Evolutionary conservation across 768 basidiomycete species (phyloP).

Genomic region (Mycena chlorophos): DNA sequence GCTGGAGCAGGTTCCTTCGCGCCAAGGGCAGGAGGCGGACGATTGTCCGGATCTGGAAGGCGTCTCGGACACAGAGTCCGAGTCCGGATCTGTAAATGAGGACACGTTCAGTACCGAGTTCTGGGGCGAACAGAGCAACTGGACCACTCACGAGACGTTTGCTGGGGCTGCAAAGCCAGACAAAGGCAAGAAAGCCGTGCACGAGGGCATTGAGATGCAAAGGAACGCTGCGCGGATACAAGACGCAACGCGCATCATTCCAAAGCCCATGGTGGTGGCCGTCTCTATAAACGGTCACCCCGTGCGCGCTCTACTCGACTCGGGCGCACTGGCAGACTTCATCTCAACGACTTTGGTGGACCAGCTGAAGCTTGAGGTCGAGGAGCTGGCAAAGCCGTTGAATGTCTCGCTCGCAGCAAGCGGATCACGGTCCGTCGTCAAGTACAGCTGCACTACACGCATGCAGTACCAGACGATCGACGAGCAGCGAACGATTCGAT

Average conservation of each 20-base stretch:
- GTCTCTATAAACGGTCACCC: constrained; percentile 29
- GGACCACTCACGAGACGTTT: not conserved
- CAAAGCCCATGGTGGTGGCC: constrained; percentile 26
- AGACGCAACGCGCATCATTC: constrained; percentile 16
- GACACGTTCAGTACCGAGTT: too few relatives aligned
- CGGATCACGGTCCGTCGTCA: constrained; percentile 32
- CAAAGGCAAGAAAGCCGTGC: not conserved
- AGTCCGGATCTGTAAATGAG: too few relatives aligned
- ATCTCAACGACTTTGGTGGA: constrained; percentile 32
- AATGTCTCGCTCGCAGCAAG: constrained; percentile 30
- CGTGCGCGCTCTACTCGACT: constrained; percentile 30
- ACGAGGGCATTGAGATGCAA: constrained; percentile 9
- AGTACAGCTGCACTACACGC: constrained; percentile 16
- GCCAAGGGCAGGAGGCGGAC: too few relatives aligned
- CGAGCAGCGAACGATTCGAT: constrained; percentile 26
- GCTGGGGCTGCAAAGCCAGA: not conserved
- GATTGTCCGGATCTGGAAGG: not conserved
- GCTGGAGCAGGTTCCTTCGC: too few relatives aligned
- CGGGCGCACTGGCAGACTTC: constrained; percentile 33
- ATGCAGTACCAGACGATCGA: constrained; percentile 29
- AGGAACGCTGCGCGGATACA: constrained; percentile 5
- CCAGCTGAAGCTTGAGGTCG: constrained; percentile 25
- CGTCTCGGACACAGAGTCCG: not conserved
- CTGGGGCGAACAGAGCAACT: too few relatives aligned
- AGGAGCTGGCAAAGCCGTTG: constrained; percentile 30